Evolutionary conservation across 257 asterid genomes (phyloP).

Genomic region (Solanum habrochaites): DNA sequence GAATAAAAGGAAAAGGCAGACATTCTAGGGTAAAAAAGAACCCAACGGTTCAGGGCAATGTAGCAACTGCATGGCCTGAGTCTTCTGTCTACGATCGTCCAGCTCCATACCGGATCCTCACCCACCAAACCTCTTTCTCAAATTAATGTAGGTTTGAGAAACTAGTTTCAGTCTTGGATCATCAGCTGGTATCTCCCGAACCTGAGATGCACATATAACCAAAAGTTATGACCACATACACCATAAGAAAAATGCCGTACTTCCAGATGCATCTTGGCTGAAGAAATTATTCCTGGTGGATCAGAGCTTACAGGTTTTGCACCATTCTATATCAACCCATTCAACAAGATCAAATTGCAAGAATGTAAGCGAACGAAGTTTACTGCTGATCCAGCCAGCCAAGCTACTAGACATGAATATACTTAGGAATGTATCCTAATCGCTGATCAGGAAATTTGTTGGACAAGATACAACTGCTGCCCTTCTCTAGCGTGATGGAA

Average conservation of each 20-base stretch:
- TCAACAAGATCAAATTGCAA: not conserved
- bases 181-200: slow-evolving; percentile 73
- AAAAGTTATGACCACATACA: not conserved
- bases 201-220: slow-evolving; percentile 28
- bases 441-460: not conserved
- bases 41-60: not conserved
- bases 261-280: not conserved
- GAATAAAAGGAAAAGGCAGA: not conserved
- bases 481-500: not conserved
- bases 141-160: slow-evolving; percentile 22
- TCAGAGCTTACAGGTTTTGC: not conserved
- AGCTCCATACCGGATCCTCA: slow-evolving; percentile 10
- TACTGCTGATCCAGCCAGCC: not conserved
- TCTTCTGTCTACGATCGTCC: slow-evolving; percentile 20
- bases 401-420: not conserved
- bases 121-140: slow-evolving; percentile 17
- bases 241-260: not conserved
- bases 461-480: not conserved
- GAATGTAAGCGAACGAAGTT: not conserved
- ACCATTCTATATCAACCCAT: not conserved
- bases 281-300: not conserved
- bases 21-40: not conserved
- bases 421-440: not conserved
- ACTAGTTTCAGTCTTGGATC: slow-evolving; percentile 68
- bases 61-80: not conserved